Percentiles rank a stretch among this genome's conserved stretches.
Conservation (phyloP, 306 rosid species). For the Alnus rubra region DNA sequence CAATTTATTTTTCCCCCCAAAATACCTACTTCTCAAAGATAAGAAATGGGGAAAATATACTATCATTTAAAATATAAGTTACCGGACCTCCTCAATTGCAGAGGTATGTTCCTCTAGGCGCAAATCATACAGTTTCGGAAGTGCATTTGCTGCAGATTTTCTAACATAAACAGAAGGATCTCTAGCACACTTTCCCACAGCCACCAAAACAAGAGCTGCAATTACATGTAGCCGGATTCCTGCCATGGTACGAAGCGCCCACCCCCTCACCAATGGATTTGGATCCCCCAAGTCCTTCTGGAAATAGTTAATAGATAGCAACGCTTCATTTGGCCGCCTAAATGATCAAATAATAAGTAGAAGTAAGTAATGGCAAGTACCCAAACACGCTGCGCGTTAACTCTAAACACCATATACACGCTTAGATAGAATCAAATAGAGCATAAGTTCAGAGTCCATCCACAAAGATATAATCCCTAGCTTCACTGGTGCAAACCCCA, state of each 20-base stretch:
- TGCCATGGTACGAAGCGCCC: constrained; percentile 97
- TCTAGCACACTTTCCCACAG: constrained; percentile 85
- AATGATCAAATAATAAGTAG: constrained; percentile 19
- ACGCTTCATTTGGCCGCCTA: constrained; percentile 96
- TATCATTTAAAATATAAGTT: not conserved
- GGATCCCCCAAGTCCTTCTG: constrained; percentile 91
- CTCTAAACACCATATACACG: not conserved
- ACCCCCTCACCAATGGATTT: constrained; percentile 88
- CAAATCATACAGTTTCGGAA: constrained; percentile 92
- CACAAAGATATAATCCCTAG: not conserved
- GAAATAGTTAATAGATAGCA: constrained; percentile 90
- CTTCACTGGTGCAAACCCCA: not conserved
- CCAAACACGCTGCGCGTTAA: not conserved
- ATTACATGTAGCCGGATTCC: constrained; percentile 91
- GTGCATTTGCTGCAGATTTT: constrained; percentile 93
- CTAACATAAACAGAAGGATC: constrained; percentile 93
- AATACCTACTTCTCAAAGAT: not conserved
- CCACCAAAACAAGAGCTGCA: constrained; percentile 89
- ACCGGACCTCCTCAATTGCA: constrained; percentile 82
- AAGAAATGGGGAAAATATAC: not conserved
- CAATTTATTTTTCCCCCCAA: too few relatives aligned
- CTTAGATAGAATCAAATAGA: not conserved
- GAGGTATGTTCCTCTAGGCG: constrained; percentile 73
- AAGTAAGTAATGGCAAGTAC: not conserved
- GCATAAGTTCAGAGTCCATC: not conserved